Conservation (phyloP, 1,284 basidiomycete species). For the Ustilago crameri region DNA sequence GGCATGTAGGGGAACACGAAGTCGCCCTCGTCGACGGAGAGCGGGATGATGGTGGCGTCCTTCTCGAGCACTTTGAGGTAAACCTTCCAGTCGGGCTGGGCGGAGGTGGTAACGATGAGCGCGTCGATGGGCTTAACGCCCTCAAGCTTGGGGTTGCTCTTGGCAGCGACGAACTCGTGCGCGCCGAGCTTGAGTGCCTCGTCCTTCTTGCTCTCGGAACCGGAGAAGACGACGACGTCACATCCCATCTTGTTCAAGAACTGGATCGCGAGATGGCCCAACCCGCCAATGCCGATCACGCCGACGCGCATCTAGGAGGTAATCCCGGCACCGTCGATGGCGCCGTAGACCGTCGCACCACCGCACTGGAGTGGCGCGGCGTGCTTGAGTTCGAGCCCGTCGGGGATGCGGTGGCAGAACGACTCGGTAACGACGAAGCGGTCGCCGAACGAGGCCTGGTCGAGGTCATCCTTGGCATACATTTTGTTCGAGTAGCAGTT, state of each 20-base stretch:
- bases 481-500: conserved; percentile 56
- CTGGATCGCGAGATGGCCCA: conserved; percentile 56
- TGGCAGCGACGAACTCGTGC: conserved; percentile 58
- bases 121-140: conserved; percentile 58
- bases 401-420: conserved; percentile 62
- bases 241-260: conserved; percentile 56
- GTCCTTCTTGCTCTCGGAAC: conserved; percentile 54
- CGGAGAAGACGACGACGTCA: conserved; percentile 55
- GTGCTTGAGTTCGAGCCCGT: conserved; percentile 52
- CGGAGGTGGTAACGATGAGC: conserved; percentile 58
- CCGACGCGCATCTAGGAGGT: conserved; percentile 42
- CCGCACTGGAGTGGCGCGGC: conserved; percentile 60
- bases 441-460: conserved; percentile 63
- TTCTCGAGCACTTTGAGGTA: conserved; percentile 58
- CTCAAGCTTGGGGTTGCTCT: conserved; percentile 57
- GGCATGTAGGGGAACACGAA: conserved; percentile 55
- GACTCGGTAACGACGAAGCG: conserved; percentile 57
- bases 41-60: conserved; percentile 58
- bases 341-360: conserved; percentile 55
- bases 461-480: conserved; percentile 55
- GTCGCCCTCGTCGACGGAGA: conserved; percentile 49
- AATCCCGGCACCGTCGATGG: conserved; percentile 44
- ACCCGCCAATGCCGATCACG: conserved; percentile 52
- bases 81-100: conserved; percentile 61
- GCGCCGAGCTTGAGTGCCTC: conserved; percentile 58